A percentile compares a stretch with the other conserved stretches of the same genome.
phyloP scores from a whole-genome alignment of 2,329 filamentous ascomycete species.

The Escovopsis sp. region DNA sequence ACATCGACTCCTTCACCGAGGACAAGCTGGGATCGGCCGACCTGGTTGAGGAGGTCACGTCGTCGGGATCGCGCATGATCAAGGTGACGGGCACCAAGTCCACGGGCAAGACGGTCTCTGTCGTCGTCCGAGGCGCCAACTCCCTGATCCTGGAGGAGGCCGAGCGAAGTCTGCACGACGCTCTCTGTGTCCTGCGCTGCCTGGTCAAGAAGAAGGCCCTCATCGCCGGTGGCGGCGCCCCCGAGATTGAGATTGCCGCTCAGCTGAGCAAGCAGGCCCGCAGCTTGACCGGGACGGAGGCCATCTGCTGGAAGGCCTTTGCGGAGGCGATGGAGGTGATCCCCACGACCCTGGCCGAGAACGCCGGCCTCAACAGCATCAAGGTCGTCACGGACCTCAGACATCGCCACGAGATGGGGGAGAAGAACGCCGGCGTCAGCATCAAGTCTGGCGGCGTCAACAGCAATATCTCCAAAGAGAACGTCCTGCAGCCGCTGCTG shows the following conservation, averaged over 20 bases:
- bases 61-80: conserved; percentile 78
- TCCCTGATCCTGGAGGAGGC: conserved; percentile 89
- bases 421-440: conserved; percentile 92
- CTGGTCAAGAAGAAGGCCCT: conserved; percentile 99
- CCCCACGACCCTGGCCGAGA: conserved; percentile 91
- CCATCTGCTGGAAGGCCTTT: conserved; percentile 98
- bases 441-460: conserved; percentile 97
- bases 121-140: conserved; percentile 91
- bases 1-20: conserved; percentile 96
- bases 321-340: conserved; percentile 96
- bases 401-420: conserved; percentile 85
- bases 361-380: conserved; percentile 94
- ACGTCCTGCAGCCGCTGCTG: conserved; percentile 86
- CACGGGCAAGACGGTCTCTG: conserved; percentile 76
- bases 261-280: conserved; percentile 71
- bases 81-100: conserved; percentile 87
- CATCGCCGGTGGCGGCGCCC: conserved; percentile 89
- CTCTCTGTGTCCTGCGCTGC: conserved; percentile 92
- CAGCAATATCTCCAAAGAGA: conserved; percentile 91
- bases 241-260: conserved; percentile 91
- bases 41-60: conserved; percentile 81
- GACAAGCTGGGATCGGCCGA: conserved; percentile 94
- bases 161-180: conserved; percentile 91
- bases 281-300: conserved; percentile 76
- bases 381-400: conserved; percentile 94